Percentiles rank a stretch among this genome's conserved stretches.
Evolutionary conservation across 2,329 filamentous ascomycete species (phyloP).

Genomic region (Penicillium sp.): DNA sequence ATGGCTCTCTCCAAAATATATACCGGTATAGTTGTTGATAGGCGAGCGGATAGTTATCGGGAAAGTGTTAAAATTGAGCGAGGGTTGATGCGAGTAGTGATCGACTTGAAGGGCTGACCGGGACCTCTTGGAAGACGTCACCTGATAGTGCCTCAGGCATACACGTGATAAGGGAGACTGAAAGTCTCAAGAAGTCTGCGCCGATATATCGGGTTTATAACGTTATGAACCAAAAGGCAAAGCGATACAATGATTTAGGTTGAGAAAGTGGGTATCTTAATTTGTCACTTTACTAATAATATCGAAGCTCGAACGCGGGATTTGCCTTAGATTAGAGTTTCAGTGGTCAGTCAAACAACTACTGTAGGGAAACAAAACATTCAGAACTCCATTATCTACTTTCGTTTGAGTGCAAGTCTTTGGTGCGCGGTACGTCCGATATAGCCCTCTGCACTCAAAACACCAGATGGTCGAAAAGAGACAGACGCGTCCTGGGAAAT

Average conservation of each 20-base stretch:
- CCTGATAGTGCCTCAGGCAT: constrained; percentile 7
- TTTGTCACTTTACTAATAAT: too few species aligned
- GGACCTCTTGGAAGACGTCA: constrained; percentile 4
- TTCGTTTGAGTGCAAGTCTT: too few species aligned
- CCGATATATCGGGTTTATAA: too few species aligned
- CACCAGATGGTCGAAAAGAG: not conserved
- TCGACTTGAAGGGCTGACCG: not conserved
- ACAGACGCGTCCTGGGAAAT: not conserved
- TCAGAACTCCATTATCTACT: too few species aligned
- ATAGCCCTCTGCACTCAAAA: not conserved
- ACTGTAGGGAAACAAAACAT: too few species aligned
- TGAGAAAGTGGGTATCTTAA: too few species aligned
- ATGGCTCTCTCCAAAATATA: constrained; percentile 3
- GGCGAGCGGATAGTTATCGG: not conserved
- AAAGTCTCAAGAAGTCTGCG: not conserved
- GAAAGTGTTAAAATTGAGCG: not conserved
- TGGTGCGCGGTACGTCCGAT: not conserved
- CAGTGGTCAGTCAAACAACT: too few species aligned
- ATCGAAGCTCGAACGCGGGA: too few species aligned
- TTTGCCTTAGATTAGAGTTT: too few species aligned
- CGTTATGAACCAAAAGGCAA: too few species aligned
- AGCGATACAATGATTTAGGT: too few species aligned
- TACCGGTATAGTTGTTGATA: not conserved
- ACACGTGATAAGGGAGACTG: not conserved
- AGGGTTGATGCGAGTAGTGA: constrained; percentile 1